Evolutionary conservation across 208 protist species (phyloP), one percentile per base, ranked within the genome.

Genomic region (Acanthamoeba castellanii): DNA sequence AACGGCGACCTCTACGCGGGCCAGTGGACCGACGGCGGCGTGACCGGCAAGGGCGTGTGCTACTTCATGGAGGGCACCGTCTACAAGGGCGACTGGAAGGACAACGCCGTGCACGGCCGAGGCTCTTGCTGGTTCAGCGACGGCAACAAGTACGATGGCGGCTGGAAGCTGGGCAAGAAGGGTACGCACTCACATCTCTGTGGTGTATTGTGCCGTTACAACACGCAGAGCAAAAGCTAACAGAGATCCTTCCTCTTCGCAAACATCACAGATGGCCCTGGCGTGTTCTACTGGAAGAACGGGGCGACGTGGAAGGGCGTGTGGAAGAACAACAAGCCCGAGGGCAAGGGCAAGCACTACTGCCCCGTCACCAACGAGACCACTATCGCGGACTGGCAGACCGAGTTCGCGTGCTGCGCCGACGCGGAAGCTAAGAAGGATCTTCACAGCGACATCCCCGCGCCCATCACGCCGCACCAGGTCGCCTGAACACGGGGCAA

Each of bases 331-430:
- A 85, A 85, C 78, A 85, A 85, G 78, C 78, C 78, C 45, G 78
- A 85, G 78, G 78, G 78, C 78, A 85, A 85, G 78, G 78, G 78
- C 78, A 85, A 85, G 78, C 78, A 85, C 78, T 34, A 59, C 78
- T 85, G 78, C 78, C 78, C 34, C 14, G 18, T 27, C 45, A 59
- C 47, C 25, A 13, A 57, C 27, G 45, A 85, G 25, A 85, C 47
- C 14, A 34, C 47, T 1, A 27, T 59, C 25, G 47, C n/a, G 1
- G 78, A 85, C 27, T 85, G 78, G 78, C 78, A 59, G 27, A 55
- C 18, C 16, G 78, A 61, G 78, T 85, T 85, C n/a, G 78, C 52
- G 30, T 85, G 78, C 78, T 85, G 78, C 78, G 78, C 78, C 22
- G 47, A 3, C 25, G 78, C 45, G 9, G 78, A 85, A 32, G 11